phyloP scores from a whole-genome alignment of 2,329 filamentous ascomycete genomes.

The Fusarium algeriense region DNA sequence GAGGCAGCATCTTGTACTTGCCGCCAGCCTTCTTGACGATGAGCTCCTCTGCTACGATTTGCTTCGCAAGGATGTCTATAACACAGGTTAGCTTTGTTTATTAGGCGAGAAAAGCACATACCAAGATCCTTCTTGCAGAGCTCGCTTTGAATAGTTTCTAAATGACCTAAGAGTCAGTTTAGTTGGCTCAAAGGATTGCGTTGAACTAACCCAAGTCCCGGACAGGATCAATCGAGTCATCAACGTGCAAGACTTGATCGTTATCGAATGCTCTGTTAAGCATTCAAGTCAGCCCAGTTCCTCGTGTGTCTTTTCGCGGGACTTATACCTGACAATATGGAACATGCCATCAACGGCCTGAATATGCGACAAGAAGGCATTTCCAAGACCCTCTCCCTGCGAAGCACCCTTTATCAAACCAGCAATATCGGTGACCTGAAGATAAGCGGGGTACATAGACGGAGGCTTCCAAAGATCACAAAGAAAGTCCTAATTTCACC shows the following conservation, averaged over 20 bases:
- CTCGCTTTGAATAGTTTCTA: constrained; percentile 47
- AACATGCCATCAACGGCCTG: constrained; percentile 61
- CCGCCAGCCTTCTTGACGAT: constrained; percentile 58
- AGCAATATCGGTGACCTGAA: constrained; percentile 61
- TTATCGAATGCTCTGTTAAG: constrained; percentile 57
- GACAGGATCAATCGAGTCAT: constrained; percentile 60
- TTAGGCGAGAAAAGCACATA: background rate
- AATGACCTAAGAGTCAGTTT: constrained; percentile 9
- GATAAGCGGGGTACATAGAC: constrained; percentile 59
- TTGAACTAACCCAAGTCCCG: constrained; percentile 55
- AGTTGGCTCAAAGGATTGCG: background rate
- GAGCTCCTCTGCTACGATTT: constrained; percentile 55
- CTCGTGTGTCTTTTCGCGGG: rapidly evolving
- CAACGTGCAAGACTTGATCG: constrained; percentile 60
- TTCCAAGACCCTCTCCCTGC: constrained; percentile 59
- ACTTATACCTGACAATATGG: constrained; percentile 56
- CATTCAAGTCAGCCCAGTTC: background rate
- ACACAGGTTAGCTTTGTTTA: background rate
- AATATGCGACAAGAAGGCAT: constrained; percentile 60
- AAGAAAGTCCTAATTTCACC: constrained; percentile 54
- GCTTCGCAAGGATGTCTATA: constrained; percentile 55
- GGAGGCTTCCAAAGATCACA: constrained; percentile 61
- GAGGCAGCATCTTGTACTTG: constrained; percentile 60
- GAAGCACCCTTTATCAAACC: constrained; percentile 60
- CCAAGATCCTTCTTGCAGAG: constrained; percentile 55